phyloP scores from a whole-genome alignment of 805 yeast genomes.

The Metschnikowia arizonensis region DNA sequence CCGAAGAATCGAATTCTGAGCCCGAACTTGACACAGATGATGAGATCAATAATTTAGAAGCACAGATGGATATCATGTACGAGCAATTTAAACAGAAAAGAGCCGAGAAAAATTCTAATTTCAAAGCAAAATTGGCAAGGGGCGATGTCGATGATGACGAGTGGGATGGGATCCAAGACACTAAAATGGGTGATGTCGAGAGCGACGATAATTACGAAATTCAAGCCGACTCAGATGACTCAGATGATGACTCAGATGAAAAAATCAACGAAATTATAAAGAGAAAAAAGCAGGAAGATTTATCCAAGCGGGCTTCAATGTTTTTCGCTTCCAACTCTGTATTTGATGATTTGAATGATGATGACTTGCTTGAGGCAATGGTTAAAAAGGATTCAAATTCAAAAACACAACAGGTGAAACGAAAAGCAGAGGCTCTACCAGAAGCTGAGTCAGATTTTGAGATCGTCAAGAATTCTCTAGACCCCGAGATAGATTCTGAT shows the following conservation, averaged over 20 bases:
- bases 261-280: conserved; percentile 55
- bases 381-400: background rate
- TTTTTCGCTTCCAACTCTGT: conserved; percentile 40
- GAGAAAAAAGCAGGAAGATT: conserved; percentile 29
- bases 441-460: conserved; percentile 43
- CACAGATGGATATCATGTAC: conserved; percentile 81
- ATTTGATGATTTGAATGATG: conserved; percentile 42
- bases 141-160: conserved; percentile 72
- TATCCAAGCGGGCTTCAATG: conserved; percentile 33
- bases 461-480: conserved; percentile 31
- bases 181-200: conserved; percentile 42
- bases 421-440: background rate
- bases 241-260: conserved; percentile 66
- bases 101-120: conserved; percentile 66
- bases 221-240: conserved; percentile 52
- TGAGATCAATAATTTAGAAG: conserved; percentile 67
- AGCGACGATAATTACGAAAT: conserved; percentile 45
- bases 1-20: conserved; percentile 48
- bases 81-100: conserved; percentile 59
- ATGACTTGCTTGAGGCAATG: conserved; percentile 34
- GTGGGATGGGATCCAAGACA: conserved; percentile 69
- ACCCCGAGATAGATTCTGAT: conserved; percentile 37
- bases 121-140: conserved; percentile 65
- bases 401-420: conserved; percentile 10
- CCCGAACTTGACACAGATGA: conserved; percentile 39